Evolutionary conservation across 164 flowering plant genomes (phyloP), one percentile per base, ranked within the genome.

Genomic region (Aristolochia contorta): DNA sequence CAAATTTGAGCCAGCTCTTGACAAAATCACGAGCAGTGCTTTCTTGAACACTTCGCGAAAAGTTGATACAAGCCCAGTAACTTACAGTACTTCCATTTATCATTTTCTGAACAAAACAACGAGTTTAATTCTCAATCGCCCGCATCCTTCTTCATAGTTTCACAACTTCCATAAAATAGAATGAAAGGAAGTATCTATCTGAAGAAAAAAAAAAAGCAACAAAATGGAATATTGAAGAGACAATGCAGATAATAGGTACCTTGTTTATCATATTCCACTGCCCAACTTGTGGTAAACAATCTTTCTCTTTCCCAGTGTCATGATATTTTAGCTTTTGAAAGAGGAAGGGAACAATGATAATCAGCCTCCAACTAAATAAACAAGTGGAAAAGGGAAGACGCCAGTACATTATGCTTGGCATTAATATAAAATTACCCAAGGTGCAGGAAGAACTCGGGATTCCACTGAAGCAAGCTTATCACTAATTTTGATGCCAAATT

Each of bases 211-310:
- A 37, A 37, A 4, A 7, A 37, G 43, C 7, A 37, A 37, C 1
- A 10, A 7, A 8, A 37, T 37, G 43, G 43, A 37, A 37, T 37
- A 37, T 37, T 37, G 43, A 8, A 8, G 9, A 37, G 43, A 10
- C 12, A 37, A 37, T 37, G 43, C 43, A 37, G 43, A 37, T 49
- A 8, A 5, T 18, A 49, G 27, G n/a, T 64, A 83, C 87, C 83
- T 85, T 85, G 67, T 83, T 83, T 76, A 74, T 75, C 91, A 83
- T 85, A 65, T 85, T 85, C 91, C 91, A 85, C 62, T 81, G 87
- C 45, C 87, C 91, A 64, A 79, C 79, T 51, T 78, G 80, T 16
- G 91, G 91, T 56, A 80, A 66, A 51, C 75, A 80, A 52, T 77
- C 82, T 47, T 81, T 79, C 52, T 81, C 87, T 66, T 77, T 83